Conservation (phyloP, 805 yeast species). For the Pichia scutulata region DNA sequence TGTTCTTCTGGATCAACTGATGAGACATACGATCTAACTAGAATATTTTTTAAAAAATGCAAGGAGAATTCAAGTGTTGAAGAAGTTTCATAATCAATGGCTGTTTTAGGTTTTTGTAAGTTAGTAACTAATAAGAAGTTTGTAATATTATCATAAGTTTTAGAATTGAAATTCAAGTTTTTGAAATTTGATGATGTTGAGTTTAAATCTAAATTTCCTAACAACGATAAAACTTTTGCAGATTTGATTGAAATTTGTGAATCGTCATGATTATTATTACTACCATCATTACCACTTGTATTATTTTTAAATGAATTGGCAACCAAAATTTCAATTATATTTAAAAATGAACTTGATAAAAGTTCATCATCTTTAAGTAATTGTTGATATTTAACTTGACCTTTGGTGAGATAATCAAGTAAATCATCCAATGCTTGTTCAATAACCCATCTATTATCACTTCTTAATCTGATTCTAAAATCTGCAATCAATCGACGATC, state of each 20-base stretch:
- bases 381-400: constrained; percentile 43
- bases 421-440: constrained; percentile 65
- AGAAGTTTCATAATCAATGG: constrained; percentile 52
- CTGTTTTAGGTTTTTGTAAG: constrained; percentile 39
- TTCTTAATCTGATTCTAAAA: constrained; percentile 46
- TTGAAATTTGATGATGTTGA: background rate
- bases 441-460: constrained; percentile 64
- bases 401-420: constrained; percentile 41
- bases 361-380: constrained; percentile 31
- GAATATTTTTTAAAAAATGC: constrained; percentile 53
- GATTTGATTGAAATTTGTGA: constrained; percentile 48
- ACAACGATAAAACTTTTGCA: constrained; percentile 60
- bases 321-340: constrained; percentile 26
- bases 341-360: constrained; percentile 30
- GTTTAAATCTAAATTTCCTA: constrained; percentile 62
- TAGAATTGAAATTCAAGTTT: background rate
- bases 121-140: constrained; percentile 17
- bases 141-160: constrained; percentile 10
- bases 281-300: constrained; percentile 19
- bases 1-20: constrained; percentile 83
- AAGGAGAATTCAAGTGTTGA: constrained; percentile 53
- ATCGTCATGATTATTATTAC: constrained; percentile 16
- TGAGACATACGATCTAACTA: constrained; percentile 86
- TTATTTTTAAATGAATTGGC: constrained; percentile 49
- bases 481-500: constrained; percentile 27